Conservation (phyloP, 2,329 filamentous ascomycete genomes). For the Beauveria sp. region DNA sequence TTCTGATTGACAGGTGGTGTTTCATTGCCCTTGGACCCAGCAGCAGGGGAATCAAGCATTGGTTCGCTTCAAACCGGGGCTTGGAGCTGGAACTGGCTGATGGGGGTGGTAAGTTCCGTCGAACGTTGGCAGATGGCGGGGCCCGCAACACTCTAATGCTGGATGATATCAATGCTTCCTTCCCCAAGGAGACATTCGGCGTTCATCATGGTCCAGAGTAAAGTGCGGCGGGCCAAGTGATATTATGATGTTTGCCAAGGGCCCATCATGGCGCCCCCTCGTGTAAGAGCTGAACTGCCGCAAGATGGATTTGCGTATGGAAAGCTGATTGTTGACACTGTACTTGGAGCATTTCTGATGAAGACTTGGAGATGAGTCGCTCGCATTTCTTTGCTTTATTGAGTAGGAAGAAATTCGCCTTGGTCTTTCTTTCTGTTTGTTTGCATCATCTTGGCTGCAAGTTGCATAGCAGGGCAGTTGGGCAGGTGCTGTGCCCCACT, state of each 20-base stretch:
- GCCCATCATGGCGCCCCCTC: not conserved
- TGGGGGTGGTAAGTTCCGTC: constrained; percentile 4
- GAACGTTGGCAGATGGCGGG: not conserved
- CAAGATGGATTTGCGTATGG: not conserved
- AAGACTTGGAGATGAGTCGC: no score
- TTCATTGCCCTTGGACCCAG: not conserved
- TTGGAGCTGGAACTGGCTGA: not conserved
- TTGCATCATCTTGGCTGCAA: not conserved
- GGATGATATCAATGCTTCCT: not conserved
- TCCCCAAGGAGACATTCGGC: constrained; percentile 2
- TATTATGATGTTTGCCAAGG: constrained; percentile 4
- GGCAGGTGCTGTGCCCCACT: not conserved
- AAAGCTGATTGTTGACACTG: no score
- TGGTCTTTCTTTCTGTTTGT: no score
- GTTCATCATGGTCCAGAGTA: constrained; percentile 2
- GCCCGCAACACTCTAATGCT: not conserved
- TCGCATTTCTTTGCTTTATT: no score
- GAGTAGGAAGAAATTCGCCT: no score
- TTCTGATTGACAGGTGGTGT: not conserved
- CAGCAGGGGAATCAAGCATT: not conserved
- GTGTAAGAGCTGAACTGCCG: not conserved
- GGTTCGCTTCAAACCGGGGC: not conserved
- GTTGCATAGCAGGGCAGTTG: not conserved
- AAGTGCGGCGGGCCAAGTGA: constrained; percentile 1
- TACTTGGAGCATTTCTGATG: no score